Evolutionary conservation across 768 basidiomycete species (phyloP), one percentile per base, ranked within the genome.

Genomic region (Hericium coralloides): DNA sequence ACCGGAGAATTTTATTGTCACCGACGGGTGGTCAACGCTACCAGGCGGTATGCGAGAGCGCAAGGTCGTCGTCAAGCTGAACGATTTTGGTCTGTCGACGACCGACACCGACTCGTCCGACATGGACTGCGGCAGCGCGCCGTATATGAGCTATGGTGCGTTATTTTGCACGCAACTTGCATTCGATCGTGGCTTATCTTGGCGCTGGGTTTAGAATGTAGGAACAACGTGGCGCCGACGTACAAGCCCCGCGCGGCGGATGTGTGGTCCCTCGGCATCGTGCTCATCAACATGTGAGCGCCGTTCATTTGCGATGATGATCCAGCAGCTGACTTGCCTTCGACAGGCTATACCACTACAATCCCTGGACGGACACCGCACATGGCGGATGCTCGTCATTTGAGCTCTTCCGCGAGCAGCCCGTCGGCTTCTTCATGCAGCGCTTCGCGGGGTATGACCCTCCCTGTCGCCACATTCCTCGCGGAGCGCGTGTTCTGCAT

Each of bases 221-320:
- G 95, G 70, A 98, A 98, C 77, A 97, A 98, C 72, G 79, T 94
- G 63, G 90, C 89, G 26, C 95, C 97, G 60, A 90, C 89, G 52
- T 99, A 99, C 76, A 81, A 82, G 61, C 94, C 95, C 60, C 89
- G 88, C 65, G 90, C 91, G 57, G 97, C 97, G 59, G 95, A 99
- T 73, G 93, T 99, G 55, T 99, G 93, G 95, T 98, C 95, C 23
- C 80, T 99, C 64, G 95, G 95, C 60, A 97, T 99, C 69, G 97
- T 99, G 62, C 83, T 99, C 65, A 92, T 99, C 79, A 99, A 99
- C 72, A 95, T 98, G 92, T 90, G 64, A 38, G 84, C 76, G 18
- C 14, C 51, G 15, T 31, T 31, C 31, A 31, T 31, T 31, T 31
- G 31, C 31, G 31, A 31, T 31, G 31, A 31, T 31, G 31, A 31